Evolutionary conservation across 139 green algal genomes (phyloP).

Genomic region (Ulvella scutata): DNA sequence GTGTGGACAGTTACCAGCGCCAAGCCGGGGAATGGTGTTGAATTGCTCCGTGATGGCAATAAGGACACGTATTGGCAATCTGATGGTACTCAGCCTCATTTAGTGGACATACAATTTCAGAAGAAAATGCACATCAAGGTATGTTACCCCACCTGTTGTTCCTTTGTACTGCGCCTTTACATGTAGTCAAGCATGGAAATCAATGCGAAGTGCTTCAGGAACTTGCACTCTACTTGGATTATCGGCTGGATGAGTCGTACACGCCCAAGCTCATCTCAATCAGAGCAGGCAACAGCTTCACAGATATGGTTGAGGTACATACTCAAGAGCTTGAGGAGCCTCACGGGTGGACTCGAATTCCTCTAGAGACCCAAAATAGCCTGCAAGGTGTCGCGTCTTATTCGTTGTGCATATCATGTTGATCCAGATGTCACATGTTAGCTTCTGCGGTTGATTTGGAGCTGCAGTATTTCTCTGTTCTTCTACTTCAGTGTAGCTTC

Average conservation of each 20-base stretch:
- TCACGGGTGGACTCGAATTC: conserved; percentile 63
- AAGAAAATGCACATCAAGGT: conserved; percentile 45
- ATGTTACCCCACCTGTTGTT: too few species aligned
- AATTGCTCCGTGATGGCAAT: conserved; percentile 76
- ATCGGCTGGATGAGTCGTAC: conserved; percentile 90
- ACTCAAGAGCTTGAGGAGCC: conserved; percentile 64
- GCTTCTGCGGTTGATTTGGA: neutral
- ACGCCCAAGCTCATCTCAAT: conserved; percentile 78
- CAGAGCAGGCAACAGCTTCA: conserved; percentile 50
- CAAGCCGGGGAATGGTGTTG: conserved; percentile 91
- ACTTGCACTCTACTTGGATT: conserved; percentile 80
- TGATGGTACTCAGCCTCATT: conserved; percentile 76
- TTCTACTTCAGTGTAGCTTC: too few species aligned
- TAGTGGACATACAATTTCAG: conserved; percentile 88
- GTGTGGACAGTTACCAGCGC: conserved; percentile 84
- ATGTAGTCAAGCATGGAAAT: neutral
- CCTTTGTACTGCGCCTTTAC: neutral
- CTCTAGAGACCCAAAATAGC: conserved; percentile 19
- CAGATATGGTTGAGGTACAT: neutral
- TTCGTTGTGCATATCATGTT: neutral
- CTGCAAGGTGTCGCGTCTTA: neutral
- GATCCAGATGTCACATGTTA: neutral
- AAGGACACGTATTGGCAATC: conserved; percentile 94
- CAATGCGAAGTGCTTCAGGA: conserved; percentile 22
- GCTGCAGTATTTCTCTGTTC: too few species aligned